Conservation (phyloP, 495 filamentous ascomycete species). For the Talaromyces nanjingensis region DNA sequence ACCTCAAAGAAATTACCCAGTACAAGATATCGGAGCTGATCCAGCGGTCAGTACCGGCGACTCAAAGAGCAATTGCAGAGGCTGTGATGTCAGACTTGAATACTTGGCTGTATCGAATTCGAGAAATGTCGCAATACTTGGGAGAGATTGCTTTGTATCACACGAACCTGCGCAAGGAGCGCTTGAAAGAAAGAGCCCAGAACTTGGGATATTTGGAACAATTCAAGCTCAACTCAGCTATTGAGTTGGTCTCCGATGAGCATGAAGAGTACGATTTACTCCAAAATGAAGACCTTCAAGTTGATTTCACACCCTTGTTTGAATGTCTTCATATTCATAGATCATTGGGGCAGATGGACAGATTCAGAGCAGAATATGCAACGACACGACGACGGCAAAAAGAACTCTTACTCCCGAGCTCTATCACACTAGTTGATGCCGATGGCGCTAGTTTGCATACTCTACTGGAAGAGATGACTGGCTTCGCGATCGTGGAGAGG, state of each 20-base stretch:
- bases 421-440: constrained; percentile 62
- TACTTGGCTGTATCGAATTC: constrained; percentile 93
- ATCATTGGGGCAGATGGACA: constrained; percentile 84
- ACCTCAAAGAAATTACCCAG: constrained; percentile 84
- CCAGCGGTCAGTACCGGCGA: constrained; percentile 86
- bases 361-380: constrained; percentile 84
- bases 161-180: constrained; percentile 75
- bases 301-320: constrained; percentile 91
- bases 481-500: constrained; percentile 94
- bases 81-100: constrained; percentile 96
- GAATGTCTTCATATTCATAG: constrained; percentile 97
- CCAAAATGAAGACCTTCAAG: constrained; percentile 86
- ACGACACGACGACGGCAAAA: constrained; percentile 85
- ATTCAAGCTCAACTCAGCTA: constrained; percentile 92
- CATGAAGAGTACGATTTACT: constrained; percentile 90
- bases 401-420: constrained; percentile 72
- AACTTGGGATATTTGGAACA: constrained; percentile 61
- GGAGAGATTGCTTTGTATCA: constrained; percentile 97
- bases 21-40: constrained; percentile 96
- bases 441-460: constrained; percentile 75
- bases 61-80: constrained; percentile 87
- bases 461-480: constrained; percentile 85
- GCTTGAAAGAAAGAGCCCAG: constrained; percentile 75
- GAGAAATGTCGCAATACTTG: constrained; percentile 90
- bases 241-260: constrained; percentile 92